Evolutionary conservation across 306 rosid species (phyloP).

Genomic region (Oxytropis ochrocephala): DNA sequence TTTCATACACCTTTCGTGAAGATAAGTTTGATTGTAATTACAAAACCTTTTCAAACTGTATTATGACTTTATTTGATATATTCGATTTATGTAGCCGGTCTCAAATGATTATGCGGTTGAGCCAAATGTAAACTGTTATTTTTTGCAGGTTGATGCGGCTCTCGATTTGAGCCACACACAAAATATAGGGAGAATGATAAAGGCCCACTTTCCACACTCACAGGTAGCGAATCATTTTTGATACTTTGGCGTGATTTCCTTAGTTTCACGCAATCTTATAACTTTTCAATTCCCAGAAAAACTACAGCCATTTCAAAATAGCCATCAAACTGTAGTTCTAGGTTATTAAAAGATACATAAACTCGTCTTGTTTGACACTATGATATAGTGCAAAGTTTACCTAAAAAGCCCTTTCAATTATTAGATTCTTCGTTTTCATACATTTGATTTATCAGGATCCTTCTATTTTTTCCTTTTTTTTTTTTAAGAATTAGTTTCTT

Average conservation of each 20-base stretch:
- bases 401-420: too few species aligned
- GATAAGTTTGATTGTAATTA: too few species aligned
- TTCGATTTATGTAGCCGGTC: not conserved
- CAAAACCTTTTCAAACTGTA: too few species aligned
- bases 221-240: slow-evolving; percentile 48
- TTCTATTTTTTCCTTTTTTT: too few species aligned
- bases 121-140: slow-evolving; percentile 1
- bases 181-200: slow-evolving; percentile 97
- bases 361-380: not conserved
- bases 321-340: not conserved
- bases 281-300: not conserved
- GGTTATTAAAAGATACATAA: not conserved
- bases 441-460: too few species aligned
- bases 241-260: not conserved
- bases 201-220: slow-evolving; percentile 95
- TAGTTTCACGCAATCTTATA: not conserved
- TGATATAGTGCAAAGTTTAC: too few species aligned
- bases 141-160: slow-evolving; percentile 90
- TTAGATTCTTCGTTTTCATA: too few species aligned
- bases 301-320: too few species aligned
- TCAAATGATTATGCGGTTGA: not conserved
- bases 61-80: not conserved
- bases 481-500: too few species aligned
- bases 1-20: too few species aligned
- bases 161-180: slow-evolving; percentile 99